Percentiles rank a stretch among this genome's conserved stretches.
Evolutionary conservation across 2,329 filamentous ascomycete species (phyloP).

Genomic region (Remersonia thermophila): DNA sequence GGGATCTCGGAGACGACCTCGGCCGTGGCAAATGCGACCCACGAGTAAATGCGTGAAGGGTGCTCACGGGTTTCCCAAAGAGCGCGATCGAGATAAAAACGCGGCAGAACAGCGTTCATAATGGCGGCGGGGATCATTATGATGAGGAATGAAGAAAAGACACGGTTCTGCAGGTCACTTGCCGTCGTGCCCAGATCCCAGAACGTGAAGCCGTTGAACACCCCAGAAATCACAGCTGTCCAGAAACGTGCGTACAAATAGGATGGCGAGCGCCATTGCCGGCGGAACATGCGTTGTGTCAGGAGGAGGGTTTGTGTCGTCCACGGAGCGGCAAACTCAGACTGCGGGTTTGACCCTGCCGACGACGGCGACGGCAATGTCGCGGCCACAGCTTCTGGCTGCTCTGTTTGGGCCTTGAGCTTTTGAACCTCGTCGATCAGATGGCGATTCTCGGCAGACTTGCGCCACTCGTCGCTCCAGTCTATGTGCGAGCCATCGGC

Average conservation of each 20-base stretch:
- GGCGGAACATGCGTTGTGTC: constrained; percentile 44
- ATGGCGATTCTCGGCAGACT: constrained; percentile 21
- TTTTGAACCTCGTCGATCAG: constrained; percentile 24
- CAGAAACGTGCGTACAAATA: constrained; percentile 52
- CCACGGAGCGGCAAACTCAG: constrained; percentile 51
- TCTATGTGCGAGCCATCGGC: constrained; percentile 32
- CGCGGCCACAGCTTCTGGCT: constrained; percentile 27
- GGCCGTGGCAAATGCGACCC: constrained; percentile 56
- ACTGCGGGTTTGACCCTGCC: constrained; percentile 25
- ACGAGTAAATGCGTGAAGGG: constrained; percentile 69
- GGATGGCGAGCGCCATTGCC: constrained; percentile 53
- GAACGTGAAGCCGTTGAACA: constrained; percentile 63
- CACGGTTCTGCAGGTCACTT: constrained; percentile 55
- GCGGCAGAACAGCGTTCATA: constrained; percentile 66
- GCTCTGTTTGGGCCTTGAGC: constrained; percentile 33
- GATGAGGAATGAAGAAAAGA: constrained; percentile 69
- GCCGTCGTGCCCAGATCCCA: constrained; percentile 45
- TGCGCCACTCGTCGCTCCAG: constrained; percentile 25
- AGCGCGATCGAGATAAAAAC: constrained; percentile 51
- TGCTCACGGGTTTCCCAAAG: constrained; percentile 62
- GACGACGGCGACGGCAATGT: too few relatives aligned
- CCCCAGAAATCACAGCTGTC: constrained; percentile 47
- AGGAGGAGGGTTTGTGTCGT: constrained; percentile 40
- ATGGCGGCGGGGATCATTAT: constrained; percentile 62
- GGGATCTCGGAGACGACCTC: constrained; percentile 58